Evolutionary conservation across 495 filamentous ascomycete genomes (phyloP).

Genomic region (Rostrohypoxylon terebratum): DNA sequence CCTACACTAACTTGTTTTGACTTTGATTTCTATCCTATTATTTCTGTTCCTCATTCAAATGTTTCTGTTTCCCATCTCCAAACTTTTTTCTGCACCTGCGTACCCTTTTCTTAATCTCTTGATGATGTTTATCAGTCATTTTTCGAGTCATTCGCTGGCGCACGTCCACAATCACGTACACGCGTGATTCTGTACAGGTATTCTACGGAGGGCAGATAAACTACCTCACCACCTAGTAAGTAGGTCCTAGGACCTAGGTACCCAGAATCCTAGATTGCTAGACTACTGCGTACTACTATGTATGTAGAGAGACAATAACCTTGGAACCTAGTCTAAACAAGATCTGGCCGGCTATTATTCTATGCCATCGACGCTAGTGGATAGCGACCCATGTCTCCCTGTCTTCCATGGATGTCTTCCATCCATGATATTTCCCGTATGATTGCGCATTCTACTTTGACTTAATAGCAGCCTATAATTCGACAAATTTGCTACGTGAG

Average conservation of each 20-base stretch:
- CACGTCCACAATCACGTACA: slow-evolving; percentile 21
- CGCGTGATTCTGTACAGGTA: slow-evolving; percentile 5
- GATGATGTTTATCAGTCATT: slow-evolving; percentile 1
- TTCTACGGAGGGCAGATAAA: not conserved
- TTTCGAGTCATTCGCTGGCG: slow-evolving; percentile 38
- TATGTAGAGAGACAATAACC: not conserved
- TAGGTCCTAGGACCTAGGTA: too few species aligned
- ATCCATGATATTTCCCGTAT: slow-evolving; percentile 23
- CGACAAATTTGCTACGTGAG: slow-evolving; percentile 18
- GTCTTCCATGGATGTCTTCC: slow-evolving; percentile 5
- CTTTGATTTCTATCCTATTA: not conserved
- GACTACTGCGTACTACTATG: too few species aligned
- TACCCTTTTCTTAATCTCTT: slow-evolving; percentile 12
- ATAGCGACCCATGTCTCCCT: slow-evolving; percentile 3
- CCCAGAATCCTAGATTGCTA: too few species aligned
- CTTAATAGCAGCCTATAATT: slow-evolving; percentile 14
- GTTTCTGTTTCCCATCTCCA: slow-evolving; percentile 3
- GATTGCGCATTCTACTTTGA: slow-evolving; percentile 25
- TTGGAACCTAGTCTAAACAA: slow-evolving; percentile 2
- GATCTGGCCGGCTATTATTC: slow-evolving; percentile 28
- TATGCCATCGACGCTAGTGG: slow-evolving; percentile 33
- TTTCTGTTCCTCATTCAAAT: not conserved
- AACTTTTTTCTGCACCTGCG: slow-evolving; percentile 14
- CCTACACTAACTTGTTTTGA: too few species aligned
- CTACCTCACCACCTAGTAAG: too few species aligned